Evolutionary conservation across 257 asterid genomes (phyloP).

Genomic region (Linderniella brevidens): DNA sequence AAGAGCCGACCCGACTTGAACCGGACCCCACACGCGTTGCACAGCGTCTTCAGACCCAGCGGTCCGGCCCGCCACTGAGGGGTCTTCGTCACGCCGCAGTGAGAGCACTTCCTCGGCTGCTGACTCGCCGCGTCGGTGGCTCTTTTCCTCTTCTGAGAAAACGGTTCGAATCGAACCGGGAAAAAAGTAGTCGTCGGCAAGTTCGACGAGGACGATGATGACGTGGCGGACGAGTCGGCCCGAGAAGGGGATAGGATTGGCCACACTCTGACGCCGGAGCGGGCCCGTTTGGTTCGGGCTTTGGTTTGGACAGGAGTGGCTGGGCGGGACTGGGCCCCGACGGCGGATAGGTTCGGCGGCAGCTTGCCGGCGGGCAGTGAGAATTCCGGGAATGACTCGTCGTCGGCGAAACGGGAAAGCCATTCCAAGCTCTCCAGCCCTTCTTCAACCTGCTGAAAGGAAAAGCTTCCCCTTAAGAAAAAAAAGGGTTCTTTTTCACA

Average conservation of each 20-base stretch:
- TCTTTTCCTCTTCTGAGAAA: conserved; percentile 14
- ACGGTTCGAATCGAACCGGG: conserved; percentile 16
- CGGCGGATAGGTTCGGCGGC: conserved; percentile 25
- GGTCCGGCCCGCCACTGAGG: conserved; percentile 76
- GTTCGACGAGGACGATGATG: conserved; percentile 15
- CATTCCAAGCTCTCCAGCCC: conserved; percentile 81
- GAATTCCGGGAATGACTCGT: conserved; percentile 49
- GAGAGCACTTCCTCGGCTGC: conserved; percentile 45
- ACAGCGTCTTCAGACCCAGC: conserved; percentile 37
- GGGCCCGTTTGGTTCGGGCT: conserved; percentile 73
- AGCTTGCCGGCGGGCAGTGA: conserved; percentile 29
- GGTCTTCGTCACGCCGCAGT: conserved; percentile 44
- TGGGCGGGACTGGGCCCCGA: conserved; percentile 16
- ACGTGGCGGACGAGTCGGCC: conserved; percentile 47
- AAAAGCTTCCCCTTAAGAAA: conserved; percentile 25
- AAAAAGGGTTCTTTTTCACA: not conserved
- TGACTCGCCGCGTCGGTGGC: conserved; percentile 3
- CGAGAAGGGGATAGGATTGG: conserved; percentile 43
- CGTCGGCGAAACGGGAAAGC: conserved; percentile 81
- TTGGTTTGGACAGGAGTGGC: conserved; percentile 78
- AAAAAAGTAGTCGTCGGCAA: conserved; percentile 26
- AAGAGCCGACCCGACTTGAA: conserved; percentile 47
- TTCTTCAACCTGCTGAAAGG: too few species aligned
- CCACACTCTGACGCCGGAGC: conserved; percentile 61
- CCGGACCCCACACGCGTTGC: conserved; percentile 55